These are phyloP conservation scores for Wallacemonas collosoma DNA, from an alignment of 208 protist species.

Conservation along the genomic window DNA sequence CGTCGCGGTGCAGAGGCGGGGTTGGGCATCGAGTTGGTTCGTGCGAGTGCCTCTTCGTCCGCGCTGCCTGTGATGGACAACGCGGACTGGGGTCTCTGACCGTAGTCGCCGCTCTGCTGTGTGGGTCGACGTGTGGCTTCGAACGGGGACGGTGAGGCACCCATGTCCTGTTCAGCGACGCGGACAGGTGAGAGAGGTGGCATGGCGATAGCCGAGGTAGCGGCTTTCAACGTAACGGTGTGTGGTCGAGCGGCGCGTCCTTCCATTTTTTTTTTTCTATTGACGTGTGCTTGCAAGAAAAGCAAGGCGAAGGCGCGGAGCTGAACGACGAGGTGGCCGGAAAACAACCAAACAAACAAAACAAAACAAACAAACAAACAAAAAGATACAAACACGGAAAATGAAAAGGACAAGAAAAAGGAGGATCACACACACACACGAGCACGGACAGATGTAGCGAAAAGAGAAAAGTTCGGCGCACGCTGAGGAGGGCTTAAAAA, in stretches of 20 bases:
- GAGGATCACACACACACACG: no score
- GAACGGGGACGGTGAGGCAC: not conserved
- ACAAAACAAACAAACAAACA: constrained; percentile 20
- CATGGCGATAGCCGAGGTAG: not conserved
- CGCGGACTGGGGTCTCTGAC: no score
- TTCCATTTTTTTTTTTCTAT: not conserved
- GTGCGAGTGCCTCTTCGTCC: not conserved
- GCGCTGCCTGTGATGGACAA: not conserved
- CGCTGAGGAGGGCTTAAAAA: no score
- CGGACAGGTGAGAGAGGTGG: constrained; percentile 14
- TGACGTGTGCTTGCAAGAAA: no score
- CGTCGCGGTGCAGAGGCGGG: not conserved
- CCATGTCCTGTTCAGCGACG: not conserved
- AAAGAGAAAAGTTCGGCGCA: no score
- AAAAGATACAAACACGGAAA: constrained; percentile 15
- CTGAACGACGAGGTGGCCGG: no score
- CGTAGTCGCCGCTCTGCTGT: not conserved
- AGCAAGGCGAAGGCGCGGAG: no score
- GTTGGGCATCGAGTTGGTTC: not conserved
- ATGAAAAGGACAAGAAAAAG: no score
- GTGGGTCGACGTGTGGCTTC: not conserved
- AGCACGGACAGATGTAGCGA: no score
- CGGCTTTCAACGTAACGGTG: not conserved
- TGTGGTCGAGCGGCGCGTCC: not conserved
- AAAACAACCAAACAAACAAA: not conserved